These are phyloP conservation scores for Aplosporella prunicola DNA, from an alignment of 2,329 filamentous ascomycete genomes.

Conservation along the genomic window DNA sequence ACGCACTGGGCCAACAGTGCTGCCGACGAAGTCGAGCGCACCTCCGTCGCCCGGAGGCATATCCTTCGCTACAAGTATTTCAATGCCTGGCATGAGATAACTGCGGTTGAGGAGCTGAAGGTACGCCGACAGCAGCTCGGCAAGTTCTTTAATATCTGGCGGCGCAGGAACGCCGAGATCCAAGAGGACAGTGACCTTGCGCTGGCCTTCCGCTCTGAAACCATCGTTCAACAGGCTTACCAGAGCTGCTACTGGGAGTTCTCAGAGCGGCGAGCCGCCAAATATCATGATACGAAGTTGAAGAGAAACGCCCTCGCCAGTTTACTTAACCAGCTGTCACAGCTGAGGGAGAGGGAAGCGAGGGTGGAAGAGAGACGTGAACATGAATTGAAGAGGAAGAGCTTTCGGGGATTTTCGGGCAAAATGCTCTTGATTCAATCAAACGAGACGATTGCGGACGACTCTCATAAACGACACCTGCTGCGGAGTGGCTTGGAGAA, in stretches of 20 bases:
- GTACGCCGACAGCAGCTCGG: slow-evolving; percentile 42
- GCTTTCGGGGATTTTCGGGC: slow-evolving; percentile 17
- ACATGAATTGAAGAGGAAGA: slow-evolving; percentile 19
- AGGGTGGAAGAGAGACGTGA: slow-evolving; percentile 14
- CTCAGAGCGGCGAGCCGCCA: slow-evolving; percentile 24
- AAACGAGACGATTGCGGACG: slow-evolving; percentile 26
- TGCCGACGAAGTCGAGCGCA: slow-evolving; percentile 55
- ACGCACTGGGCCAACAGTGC: slow-evolving; percentile 60
- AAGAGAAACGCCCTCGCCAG: slow-evolving; percentile 19
- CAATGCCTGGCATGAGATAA: slow-evolving; percentile 59
- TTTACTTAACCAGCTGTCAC: slow-evolving; percentile 20
- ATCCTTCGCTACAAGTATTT: slow-evolving; percentile 62
- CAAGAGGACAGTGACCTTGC: slow-evolving; percentile 26
- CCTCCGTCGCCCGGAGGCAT: slow-evolving; percentile 58
- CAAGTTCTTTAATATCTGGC: slow-evolving; percentile 49
- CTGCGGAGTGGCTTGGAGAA: slow-evolving; percentile 16
- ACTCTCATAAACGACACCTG: slow-evolving; percentile 22
- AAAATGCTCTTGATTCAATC: slow-evolving; percentile 12
- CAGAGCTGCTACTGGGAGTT: slow-evolving; percentile 31
- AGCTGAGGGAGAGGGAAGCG: slow-evolving; percentile 20
- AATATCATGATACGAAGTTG: slow-evolving; percentile 22
- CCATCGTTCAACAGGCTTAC: slow-evolving; percentile 23
- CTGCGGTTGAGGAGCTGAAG: slow-evolving; percentile 49
- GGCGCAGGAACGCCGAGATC: slow-evolving; percentile 30
- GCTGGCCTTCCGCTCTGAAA: slow-evolving; percentile 22